phyloP scores from a whole-genome alignment of 805 yeast genomes.

The Nakazawaea molendinolei region DNA sequence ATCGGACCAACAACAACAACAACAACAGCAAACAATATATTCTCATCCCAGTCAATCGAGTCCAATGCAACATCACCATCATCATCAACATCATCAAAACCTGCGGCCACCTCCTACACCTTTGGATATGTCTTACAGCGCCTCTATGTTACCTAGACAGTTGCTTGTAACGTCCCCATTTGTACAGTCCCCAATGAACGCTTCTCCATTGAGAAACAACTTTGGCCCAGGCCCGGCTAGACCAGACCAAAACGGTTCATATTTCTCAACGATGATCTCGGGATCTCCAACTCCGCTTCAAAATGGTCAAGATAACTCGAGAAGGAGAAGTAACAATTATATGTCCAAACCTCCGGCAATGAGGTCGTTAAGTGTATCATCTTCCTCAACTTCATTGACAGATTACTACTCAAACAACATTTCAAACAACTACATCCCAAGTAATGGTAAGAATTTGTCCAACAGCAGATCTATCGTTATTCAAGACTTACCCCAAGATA shows the following conservation, averaged over 20 bases:
- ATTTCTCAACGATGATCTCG: constrained; percentile 6
- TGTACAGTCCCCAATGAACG: constrained; percentile 32
- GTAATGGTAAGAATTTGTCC: constrained; percentile 12
- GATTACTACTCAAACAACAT: constrained; percentile 11
- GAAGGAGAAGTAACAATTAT: constrained; percentile 7
- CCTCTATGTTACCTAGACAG: constrained; percentile 58
- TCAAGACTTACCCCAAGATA: constrained; percentile 14
- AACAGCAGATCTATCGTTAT: constrained; percentile 21
- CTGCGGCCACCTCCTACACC: constrained; percentile 40
- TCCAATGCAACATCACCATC: not conserved
- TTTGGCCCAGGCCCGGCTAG: not conserved
- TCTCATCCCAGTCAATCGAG: too few relatives aligned
- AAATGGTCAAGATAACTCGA: constrained; percentile 9
- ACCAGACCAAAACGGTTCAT: not conserved
- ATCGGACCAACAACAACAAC: constrained; percentile 2
- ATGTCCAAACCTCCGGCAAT: constrained; percentile 13
- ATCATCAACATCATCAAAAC: not conserved
- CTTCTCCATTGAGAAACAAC: constrained; percentile 9
- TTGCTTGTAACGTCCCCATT: constrained; percentile 56
- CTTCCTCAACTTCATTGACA: constrained; percentile 12
- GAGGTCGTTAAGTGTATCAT: constrained; percentile 13
- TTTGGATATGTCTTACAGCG: constrained; percentile 52
- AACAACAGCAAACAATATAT: too few relatives aligned
- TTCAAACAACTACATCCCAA: not conserved
- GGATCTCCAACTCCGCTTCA: constrained; percentile 15